These are phyloP conservation scores for Exophiala phaeomuriformis DNA, from an alignment of 2,329 filamentous ascomycete species.

Conservation along the genomic window DNA sequence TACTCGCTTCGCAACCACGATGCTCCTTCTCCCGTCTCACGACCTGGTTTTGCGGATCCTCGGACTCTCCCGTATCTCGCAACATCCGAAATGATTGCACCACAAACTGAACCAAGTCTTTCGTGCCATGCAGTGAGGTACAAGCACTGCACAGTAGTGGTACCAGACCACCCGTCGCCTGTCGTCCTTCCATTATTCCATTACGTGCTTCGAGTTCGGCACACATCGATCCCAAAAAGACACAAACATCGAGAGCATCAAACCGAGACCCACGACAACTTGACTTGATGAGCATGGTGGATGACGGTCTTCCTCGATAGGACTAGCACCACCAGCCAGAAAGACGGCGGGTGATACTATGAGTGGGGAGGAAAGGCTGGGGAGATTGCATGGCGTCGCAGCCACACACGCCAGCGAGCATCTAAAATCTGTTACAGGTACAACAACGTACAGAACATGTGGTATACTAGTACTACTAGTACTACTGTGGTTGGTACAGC, in stretches of 20 bases:
- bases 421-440: not conserved
- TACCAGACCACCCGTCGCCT: too few relatives aligned
- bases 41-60: not conserved
- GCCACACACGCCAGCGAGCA: conserved; percentile 3
- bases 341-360: conserved; percentile 3
- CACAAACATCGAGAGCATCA: conserved; percentile 1
- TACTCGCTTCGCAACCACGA: conserved; percentile 8
- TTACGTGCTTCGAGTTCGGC: too few relatives aligned
- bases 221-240: not conserved
- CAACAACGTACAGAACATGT: too few relatives aligned
- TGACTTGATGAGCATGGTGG: not conserved
- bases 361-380: conserved; percentile 6
- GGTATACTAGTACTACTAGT: too few relatives aligned
- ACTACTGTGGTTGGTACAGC: too few relatives aligned
- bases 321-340: not conserved
- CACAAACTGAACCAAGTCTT: not conserved
- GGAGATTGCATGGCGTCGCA: conserved; percentile 21
- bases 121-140: too few relatives aligned
- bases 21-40: conserved; percentile 9
- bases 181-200: too few relatives aligned
- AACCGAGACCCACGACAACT: conserved; percentile 7
- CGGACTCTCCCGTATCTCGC: not conserved
- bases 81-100: not conserved
- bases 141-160: too few relatives aligned
- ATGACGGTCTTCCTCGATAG: too few relatives aligned